A percentile compares a stretch with the other conserved stretches of the same genome.
Conservation (phyloP, 345 rosid genomes). For the Conringia planisiliqua region DNA sequence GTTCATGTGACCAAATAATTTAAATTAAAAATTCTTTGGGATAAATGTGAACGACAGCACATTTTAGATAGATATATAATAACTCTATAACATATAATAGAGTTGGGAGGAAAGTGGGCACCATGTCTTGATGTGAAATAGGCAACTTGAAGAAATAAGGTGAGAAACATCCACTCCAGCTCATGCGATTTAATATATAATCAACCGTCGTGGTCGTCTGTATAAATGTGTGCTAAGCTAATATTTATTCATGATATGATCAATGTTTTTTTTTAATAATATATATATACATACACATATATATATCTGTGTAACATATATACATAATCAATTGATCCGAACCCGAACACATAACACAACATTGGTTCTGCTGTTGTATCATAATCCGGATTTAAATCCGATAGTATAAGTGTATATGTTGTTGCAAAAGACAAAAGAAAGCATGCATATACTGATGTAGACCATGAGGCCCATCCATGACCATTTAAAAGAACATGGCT, state of each 20-base stretch:
- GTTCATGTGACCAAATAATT: neutral
- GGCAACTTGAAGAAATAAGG: slow-evolving; percentile 9
- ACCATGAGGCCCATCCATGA: neutral
- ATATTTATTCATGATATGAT: neutral
- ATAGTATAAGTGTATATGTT: neutral
- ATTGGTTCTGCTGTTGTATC: neutral
- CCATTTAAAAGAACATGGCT: neutral
- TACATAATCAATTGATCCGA: neutral
- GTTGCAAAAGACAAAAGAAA: neutral
- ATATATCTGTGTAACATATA: neutral
- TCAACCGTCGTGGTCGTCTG: slow-evolving; percentile 9
- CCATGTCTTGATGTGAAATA: slow-evolving; percentile 32
- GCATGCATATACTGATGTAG: neutral
- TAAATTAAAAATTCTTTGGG: neutral
- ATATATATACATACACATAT: neutral
- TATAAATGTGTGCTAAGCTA: slow-evolving; percentile 26
- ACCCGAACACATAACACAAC: neutral
- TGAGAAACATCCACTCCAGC: slow-evolving; percentile 28
- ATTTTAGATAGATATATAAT: slow-evolving; percentile 5
- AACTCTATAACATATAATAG: neutral
- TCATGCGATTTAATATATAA: slow-evolving; percentile 26
- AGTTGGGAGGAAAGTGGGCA: slow-evolving; percentile 20
- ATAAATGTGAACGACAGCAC: slow-evolving; percentile 34
- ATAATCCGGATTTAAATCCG: neutral
- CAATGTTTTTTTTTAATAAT: too few species aligned